phyloP scores from a whole-genome alignment of 2,329 filamentous ascomycete genomes.

The Curvularia eragrostidis region DNA sequence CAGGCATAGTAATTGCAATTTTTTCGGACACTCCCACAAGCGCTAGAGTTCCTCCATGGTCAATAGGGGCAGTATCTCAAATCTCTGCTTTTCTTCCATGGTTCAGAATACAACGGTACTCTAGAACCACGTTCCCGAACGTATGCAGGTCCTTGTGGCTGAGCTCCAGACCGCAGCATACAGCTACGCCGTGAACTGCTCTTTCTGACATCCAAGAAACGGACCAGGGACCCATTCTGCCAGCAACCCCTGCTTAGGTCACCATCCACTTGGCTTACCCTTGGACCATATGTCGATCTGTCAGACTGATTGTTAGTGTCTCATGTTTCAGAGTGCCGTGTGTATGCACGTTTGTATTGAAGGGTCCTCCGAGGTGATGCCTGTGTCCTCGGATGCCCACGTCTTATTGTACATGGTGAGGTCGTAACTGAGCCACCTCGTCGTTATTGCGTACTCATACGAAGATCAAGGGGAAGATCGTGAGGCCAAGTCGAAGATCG shows the following conservation, averaged over 20 bases:
- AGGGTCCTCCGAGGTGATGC: not conserved
- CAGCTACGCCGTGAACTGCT: conserved; percentile 5
- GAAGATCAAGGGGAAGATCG: too few species aligned
- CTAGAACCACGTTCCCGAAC: not conserved
- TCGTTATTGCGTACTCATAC: not conserved
- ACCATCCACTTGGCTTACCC: conserved; percentile 3
- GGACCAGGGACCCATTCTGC: not conserved
- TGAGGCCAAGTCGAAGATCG: not conserved
- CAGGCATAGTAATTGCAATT: conserved; percentile 1
- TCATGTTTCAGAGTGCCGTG: conserved; percentile 5
- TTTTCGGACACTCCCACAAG: not conserved
- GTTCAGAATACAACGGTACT: not conserved
- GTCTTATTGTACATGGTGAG: not conserved
- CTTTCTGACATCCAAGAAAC: not conserved
- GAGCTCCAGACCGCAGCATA: not conserved
- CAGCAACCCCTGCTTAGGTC: conserved; percentile 2
- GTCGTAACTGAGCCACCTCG: not conserved
- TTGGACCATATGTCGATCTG: not conserved
- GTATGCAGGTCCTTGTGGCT: conserved; percentile 5
- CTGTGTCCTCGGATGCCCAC: not conserved
- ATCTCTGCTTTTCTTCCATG: not conserved
- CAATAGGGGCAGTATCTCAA: not conserved
- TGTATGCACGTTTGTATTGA: conserved; percentile 3
- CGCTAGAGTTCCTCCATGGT: not conserved
- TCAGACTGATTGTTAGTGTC: conserved; percentile 6